These are phyloP conservation scores for Kurtzmaniella quercitrusa DNA, from an alignment of 1,139 yeast species.

Conservation along the genomic window DNA sequence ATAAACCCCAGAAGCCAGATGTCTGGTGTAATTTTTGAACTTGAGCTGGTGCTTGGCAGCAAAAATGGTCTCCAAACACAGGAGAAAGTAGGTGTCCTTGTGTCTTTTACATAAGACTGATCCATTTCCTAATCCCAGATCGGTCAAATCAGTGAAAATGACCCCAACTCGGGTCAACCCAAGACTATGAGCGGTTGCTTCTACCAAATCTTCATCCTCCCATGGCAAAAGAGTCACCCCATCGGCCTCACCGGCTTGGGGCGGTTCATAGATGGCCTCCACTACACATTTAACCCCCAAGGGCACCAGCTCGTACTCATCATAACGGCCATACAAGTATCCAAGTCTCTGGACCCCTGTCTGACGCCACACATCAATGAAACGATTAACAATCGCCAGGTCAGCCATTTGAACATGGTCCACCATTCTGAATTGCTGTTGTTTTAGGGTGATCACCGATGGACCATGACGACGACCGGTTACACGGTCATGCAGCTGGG, in stretches of 20 bases:
- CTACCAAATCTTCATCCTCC: slow-evolving; percentile 54
- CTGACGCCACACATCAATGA: slow-evolving; percentile 88
- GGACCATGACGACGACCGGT: slow-evolving; percentile 95
- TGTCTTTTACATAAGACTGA: slow-evolving; percentile 90
- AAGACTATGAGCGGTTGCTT: slow-evolving; percentile 52
- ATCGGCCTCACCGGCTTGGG: slow-evolving; percentile 82
- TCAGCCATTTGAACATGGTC: slow-evolving; percentile 93
- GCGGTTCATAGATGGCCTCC: slow-evolving; percentile 90
- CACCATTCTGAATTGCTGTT: slow-evolving; percentile 90
- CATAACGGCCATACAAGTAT: slow-evolving; percentile 76
- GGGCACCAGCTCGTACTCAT: slow-evolving; percentile 76
- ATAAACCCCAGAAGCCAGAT: slow-evolving; percentile 60
- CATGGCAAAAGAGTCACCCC: slow-evolving; percentile 68
- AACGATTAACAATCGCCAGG: slow-evolving; percentile 66
- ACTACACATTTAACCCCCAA: slow-evolving; percentile 92
- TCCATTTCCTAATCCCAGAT: slow-evolving; percentile 83
- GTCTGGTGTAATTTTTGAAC: slow-evolving; percentile 63
- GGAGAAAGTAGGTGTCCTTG: slow-evolving; percentile 81
- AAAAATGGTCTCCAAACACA: slow-evolving; percentile 81
- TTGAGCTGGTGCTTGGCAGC: slow-evolving; percentile 74
- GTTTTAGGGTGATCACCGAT: slow-evolving; percentile 86
- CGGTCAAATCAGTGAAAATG: slow-evolving; percentile 85
- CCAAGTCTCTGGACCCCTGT: slow-evolving; percentile 89
- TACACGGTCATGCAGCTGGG: slow-evolving; percentile 60
- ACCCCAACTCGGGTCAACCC: slow-evolving; percentile 77